Conservation (phyloP, 1,284 basidiomycete genomes). For the Trichosporon coremiiforme region DNA sequence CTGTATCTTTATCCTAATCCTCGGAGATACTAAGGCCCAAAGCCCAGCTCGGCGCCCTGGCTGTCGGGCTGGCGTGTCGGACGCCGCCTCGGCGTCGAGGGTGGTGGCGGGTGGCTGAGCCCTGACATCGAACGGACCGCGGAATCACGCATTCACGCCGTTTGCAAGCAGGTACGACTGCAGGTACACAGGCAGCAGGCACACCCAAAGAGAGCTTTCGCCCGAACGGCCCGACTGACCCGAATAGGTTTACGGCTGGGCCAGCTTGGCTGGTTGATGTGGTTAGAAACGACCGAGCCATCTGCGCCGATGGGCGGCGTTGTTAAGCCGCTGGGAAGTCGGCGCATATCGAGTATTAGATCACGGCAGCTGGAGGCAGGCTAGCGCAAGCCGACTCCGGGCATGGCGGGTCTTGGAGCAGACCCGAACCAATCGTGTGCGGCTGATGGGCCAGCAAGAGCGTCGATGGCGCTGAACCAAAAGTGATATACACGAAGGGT, state of each 20-base stretch:
- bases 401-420: not conserved
- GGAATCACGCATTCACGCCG: not conserved
- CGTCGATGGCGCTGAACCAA: not conserved
- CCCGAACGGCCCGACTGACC: not conserved
- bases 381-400: not conserved
- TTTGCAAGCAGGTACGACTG: not conserved
- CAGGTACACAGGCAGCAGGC: not conserved
- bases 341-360: too few relatives aligned
- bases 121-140: conserved; percentile 6
- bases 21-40: too few relatives aligned
- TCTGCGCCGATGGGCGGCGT: not conserved
- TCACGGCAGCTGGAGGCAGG: too few relatives aligned
- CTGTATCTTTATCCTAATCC: too few relatives aligned
- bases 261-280: not conserved
- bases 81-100: not conserved
- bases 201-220: not conserved
- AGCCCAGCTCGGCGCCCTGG: not conserved
- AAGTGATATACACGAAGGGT: not conserved
- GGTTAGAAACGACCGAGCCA: not conserved
- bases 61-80: not conserved
- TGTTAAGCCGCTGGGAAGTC: not conserved
- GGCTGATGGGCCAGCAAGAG: not conserved
- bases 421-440: not conserved
- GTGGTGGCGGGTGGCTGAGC: not conserved
- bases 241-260: not conserved